These are phyloP conservation scores for Rhodotorula babjevae DNA, from an alignment of 768 basidiomycete species.

Conservation along the genomic window DNA sequence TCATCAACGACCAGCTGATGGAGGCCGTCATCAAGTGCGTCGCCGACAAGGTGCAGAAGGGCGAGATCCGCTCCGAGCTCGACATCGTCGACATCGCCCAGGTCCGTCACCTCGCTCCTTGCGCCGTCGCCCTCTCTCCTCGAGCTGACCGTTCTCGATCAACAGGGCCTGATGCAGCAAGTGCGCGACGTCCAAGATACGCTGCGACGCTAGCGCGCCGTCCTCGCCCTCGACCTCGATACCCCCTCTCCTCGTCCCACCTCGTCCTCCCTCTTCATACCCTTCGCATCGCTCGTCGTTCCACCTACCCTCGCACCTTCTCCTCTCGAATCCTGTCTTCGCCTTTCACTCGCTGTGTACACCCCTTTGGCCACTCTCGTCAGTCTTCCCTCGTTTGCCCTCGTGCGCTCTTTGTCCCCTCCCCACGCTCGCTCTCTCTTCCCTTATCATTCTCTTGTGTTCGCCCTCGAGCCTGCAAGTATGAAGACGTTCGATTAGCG, in stretches of 20 bases:
- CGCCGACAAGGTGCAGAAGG: conserved; percentile 11
- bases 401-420: background rate
- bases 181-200: conserved; percentile 1
- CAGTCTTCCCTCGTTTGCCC: background rate
- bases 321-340: background rate
- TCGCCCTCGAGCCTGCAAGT: no score
- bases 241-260: background rate
- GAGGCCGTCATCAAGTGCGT: conserved; percentile 9
- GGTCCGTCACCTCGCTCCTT: background rate
- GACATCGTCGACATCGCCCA: conserved; percentile 3
- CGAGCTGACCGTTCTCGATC: no score
- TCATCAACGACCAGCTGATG: conserved; percentile 7
- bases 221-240: background rate
- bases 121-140: background rate
- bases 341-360: background rate
- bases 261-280: background rate
- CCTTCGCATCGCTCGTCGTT: background rate
- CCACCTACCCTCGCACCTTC: background rate
- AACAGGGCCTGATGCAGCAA: conserved; percentile 4
- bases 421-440: no score
- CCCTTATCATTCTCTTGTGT: no score
- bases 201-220: background rate
- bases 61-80: conserved; percentile 3
- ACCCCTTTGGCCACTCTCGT: no score
- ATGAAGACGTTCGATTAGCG: no score